Evolutionary conservation across 2,329 filamentous ascomycete species (phyloP).

Genomic region (Paradendryphiella salina): DNA sequence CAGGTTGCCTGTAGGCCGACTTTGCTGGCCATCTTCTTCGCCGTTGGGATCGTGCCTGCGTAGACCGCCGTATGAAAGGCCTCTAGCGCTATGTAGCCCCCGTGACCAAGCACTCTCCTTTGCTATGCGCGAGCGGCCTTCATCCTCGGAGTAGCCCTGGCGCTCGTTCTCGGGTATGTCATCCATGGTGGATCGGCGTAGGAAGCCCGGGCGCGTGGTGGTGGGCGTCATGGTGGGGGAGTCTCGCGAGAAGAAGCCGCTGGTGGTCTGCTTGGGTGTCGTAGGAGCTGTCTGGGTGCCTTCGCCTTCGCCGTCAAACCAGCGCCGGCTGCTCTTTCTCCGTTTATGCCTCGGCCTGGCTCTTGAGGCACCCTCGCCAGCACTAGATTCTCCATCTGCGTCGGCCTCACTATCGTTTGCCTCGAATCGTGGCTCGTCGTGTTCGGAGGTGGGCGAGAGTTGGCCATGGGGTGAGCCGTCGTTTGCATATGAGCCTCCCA

Average conservation of each 20-base stretch:
- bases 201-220: constrained; percentile 55
- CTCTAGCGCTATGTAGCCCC: constrained; percentile 53
- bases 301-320: constrained; percentile 51
- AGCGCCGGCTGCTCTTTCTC: constrained; percentile 67
- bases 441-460: constrained; percentile 55
- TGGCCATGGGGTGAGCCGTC: constrained; percentile 46
- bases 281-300: constrained; percentile 67
- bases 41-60: constrained; percentile 41
- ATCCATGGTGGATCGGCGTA: constrained; percentile 54
- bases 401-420: constrained; percentile 70
- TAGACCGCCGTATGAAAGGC: constrained; percentile 51
- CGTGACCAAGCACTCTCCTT: constrained; percentile 53
- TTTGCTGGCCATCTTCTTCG: constrained; percentile 41
- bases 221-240: constrained; percentile 43
- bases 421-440: constrained; percentile 55
- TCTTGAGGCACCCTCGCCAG: constrained; percentile 63
- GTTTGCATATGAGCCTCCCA: constrained; percentile 48
- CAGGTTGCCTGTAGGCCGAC: constrained; percentile 49
- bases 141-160: constrained; percentile 56
- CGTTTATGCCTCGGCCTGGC: constrained; percentile 52
- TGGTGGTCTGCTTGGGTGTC: constrained; percentile 62
- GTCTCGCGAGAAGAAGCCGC: constrained; percentile 54
- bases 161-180: constrained; percentile 53
- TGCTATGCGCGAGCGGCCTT: constrained; percentile 53
- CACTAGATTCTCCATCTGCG: constrained; percentile 83